phyloP scores from a whole-genome alignment of 345 rosid genomes.

The Hypericum androsaemum region DNA sequence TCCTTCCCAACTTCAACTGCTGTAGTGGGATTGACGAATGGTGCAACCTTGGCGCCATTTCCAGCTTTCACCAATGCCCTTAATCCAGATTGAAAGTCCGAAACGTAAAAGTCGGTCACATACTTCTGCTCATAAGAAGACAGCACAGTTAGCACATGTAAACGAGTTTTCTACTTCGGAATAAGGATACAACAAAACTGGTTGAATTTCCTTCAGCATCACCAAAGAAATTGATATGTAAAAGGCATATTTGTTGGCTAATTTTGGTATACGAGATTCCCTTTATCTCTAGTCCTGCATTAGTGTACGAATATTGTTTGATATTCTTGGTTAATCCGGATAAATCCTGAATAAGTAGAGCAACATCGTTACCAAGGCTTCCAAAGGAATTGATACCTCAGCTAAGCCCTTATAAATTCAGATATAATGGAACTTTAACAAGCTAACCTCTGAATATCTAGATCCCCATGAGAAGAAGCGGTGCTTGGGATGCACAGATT shows the following conservation, averaged over 20 bases:
- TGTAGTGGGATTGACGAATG: constrained; percentile 58
- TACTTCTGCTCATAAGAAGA: constrained; percentile 48
- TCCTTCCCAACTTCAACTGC: constrained; percentile 54
- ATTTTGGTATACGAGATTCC: too few relatives aligned
- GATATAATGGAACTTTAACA: background rate
- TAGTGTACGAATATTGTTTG: too few relatives aligned
- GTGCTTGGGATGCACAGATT: constrained; percentile 67
- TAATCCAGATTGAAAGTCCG: constrained; percentile 86
- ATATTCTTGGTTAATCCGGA: too few relatives aligned
- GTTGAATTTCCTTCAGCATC: too few relatives aligned
- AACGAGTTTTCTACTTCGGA: too few relatives aligned
- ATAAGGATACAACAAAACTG: too few relatives aligned
- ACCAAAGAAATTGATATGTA: too few relatives aligned
- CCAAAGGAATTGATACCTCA: background rate
- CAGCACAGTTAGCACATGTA: background rate
- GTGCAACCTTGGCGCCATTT: constrained; percentile 79
- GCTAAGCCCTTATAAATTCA: background rate
- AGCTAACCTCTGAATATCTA: constrained; percentile 70
- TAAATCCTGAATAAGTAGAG: too few relatives aligned
- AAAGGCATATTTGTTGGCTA: too few relatives aligned
- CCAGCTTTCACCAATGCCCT: constrained; percentile 92
- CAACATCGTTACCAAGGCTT: too few relatives aligned
- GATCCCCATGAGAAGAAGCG: constrained; percentile 82
- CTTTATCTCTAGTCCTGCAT: too few relatives aligned
- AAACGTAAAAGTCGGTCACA: constrained; percentile 82